Evolutionary conservation across 2,329 filamentous ascomycete genomes (phyloP).

Genomic region (Ceratocystis alfenasii): DNA sequence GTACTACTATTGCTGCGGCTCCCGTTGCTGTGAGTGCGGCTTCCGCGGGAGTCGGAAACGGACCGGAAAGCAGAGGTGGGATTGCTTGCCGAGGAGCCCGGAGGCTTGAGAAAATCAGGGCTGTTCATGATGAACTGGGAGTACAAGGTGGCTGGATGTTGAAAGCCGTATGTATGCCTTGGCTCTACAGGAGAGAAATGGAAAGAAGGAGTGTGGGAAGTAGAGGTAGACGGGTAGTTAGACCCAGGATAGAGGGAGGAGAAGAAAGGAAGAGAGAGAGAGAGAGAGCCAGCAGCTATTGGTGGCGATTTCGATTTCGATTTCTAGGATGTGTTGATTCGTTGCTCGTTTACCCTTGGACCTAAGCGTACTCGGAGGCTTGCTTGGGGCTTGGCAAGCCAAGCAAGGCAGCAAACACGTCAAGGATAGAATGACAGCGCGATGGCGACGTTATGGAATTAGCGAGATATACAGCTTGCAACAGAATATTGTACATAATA

Average conservation of each 20-base stretch:
- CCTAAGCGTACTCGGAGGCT: no score
- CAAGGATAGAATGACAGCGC: no score
- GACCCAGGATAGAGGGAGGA: not conserved
- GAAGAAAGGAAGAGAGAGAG: not conserved
- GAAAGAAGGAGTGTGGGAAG: not conserved
- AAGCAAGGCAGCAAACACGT: no score
- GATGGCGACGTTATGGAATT: no score
- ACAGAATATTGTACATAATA: no score
- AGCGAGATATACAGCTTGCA: no score
- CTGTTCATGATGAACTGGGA: slow-evolving; percentile 12
- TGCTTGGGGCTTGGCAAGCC: no score
- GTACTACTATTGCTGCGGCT: slow-evolving; percentile 20
- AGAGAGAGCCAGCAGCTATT: not conserved
- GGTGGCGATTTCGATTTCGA: no score
- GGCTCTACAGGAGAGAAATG: not conserved
- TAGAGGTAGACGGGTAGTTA: not conserved
- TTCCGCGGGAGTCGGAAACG: not conserved
- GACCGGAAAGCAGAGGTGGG: slow-evolving; percentile 14
- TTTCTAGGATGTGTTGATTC: no score
- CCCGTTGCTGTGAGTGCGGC: slow-evolving; percentile 10
- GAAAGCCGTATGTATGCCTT: no score
- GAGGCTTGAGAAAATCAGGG: slow-evolving; percentile 18
- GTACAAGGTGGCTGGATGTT: not conserved
- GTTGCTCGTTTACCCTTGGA: no score
- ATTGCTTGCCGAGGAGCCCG: slow-evolving; percentile 21